These are phyloP conservation scores for Phytophthora tentaculata DNA, from an alignment of 352 stramenopile species.

Conservation along the genomic window DNA sequence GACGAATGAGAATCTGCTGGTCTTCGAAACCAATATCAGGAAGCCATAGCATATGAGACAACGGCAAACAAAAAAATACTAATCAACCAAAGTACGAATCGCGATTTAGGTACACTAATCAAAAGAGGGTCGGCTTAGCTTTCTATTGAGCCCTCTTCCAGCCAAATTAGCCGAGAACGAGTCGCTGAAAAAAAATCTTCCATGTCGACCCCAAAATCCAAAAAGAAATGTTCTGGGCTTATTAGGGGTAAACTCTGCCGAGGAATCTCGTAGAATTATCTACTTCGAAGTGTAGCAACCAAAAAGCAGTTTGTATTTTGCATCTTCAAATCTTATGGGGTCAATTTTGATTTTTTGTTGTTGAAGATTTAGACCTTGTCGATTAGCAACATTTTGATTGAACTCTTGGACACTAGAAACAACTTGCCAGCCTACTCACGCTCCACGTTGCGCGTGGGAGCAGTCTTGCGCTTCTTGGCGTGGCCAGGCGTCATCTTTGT, in stretches of 20 bases:
- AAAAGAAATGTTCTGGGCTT: background rate
- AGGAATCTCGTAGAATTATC: no score
- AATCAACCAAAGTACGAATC: conserved; percentile 1
- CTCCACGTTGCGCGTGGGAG: background rate
- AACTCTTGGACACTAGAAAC: background rate
- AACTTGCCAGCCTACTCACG: background rate
- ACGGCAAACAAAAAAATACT: background rate
- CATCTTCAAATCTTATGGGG: background rate
- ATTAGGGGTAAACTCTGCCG: background rate
- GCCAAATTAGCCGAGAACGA: background rate
- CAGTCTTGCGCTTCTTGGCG: background rate
- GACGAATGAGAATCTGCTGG: no score
- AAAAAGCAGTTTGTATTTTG: background rate
- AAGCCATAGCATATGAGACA: background rate
- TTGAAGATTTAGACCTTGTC: background rate
- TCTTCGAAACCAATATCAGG: no score
- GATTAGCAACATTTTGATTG: background rate
- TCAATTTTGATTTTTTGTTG: conserved; percentile 1
- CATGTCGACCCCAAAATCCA: background rate
- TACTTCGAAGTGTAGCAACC: no score
- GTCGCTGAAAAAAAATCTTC: background rate
- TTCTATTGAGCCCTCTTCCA: background rate
- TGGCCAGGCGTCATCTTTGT: background rate
- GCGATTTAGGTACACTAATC: background rate
- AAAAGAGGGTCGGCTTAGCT: background rate